Evolutionary conservation across 2,329 filamentous ascomycete species (phyloP).

Genomic region (Ophiocordyceps camponoti-floridani): DNA sequence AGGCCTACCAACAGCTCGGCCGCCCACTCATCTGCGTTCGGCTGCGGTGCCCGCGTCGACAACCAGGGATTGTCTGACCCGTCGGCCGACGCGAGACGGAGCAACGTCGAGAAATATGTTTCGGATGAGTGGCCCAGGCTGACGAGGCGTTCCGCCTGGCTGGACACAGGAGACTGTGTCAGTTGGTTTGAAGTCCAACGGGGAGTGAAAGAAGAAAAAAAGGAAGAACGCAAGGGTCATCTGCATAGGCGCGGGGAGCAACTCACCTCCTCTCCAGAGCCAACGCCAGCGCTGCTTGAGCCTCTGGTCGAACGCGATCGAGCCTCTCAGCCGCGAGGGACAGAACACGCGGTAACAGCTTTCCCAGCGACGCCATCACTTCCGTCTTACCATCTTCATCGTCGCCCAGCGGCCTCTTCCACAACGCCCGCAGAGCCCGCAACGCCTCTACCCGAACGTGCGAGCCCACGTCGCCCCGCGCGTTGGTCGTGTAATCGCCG

Average conservation of each 20-base stretch:
- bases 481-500: conserved; percentile 81
- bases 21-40: conserved; percentile 21
- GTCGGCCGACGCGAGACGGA: conserved; percentile 23
- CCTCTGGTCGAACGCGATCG: conserved; percentile 62
- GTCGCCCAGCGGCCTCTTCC: not conserved
- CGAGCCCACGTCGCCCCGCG: conserved; percentile 79
- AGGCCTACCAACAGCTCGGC: conserved; percentile 44
- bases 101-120: conserved; percentile 36
- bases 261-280: conserved; percentile 25
- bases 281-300: conserved; percentile 34
- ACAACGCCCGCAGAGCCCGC: conserved; percentile 49
- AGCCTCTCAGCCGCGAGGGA: conserved; percentile 76
- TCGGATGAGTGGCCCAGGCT: conserved; percentile 36
- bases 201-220: too few relatives aligned
- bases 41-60: conserved; percentile 5
- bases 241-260: too few relatives aligned
- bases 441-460: conserved; percentile 69
- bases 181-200: too few relatives aligned
- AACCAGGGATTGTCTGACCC: conserved; percentile 9
- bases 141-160: conserved; percentile 16
- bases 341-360: conserved; percentile 32
- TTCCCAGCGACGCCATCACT: conserved; percentile 10
- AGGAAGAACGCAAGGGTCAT: too few relatives aligned
- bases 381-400: too few relatives aligned
- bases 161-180: conserved; percentile 5